These are phyloP conservation scores for Lathyrus aphaca DNA, from an alignment of 306 rosid species.

Conservation along the genomic window DNA sequence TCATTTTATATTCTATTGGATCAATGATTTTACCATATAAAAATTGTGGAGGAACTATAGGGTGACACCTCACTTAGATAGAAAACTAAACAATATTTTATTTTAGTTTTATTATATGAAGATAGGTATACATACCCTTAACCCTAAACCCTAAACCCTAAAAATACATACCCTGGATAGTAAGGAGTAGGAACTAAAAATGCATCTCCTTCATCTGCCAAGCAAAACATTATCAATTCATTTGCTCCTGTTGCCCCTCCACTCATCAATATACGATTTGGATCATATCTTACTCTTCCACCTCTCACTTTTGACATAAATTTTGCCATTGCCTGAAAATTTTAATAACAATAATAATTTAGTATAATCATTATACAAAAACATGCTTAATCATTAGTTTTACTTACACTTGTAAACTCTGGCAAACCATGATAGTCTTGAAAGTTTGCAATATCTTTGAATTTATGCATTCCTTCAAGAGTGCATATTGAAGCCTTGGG, in stretches of 20 bases:
- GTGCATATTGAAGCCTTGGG: slow-evolving; percentile 86
- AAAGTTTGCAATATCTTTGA: slow-evolving; percentile 67
- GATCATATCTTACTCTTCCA: slow-evolving; percentile 72
- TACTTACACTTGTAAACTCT: slow-evolving; percentile 65
- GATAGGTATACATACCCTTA: too few species aligned
- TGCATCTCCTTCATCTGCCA: slow-evolving; percentile 89
- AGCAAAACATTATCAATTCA: slow-evolving; percentile 78
- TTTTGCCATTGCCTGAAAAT: slow-evolving; percentile 70
- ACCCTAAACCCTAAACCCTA: too few species aligned
- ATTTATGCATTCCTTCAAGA: slow-evolving; percentile 62
- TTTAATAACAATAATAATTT: not conserved
- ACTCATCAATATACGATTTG: slow-evolving; percentile 73
- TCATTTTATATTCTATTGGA: slow-evolving; percentile 1
- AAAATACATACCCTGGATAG: slow-evolving; percentile 91
- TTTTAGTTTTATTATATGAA: too few species aligned
- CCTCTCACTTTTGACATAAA: slow-evolving; percentile 89
- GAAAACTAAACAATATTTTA: not conserved
- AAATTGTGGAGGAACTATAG: not conserved
- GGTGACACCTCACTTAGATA: not conserved
- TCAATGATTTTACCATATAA: not conserved
- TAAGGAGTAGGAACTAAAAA: slow-evolving; percentile 88
- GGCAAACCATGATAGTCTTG: slow-evolving; percentile 90
- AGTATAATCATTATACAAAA: not conserved
- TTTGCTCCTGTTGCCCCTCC: slow-evolving; percentile 98
- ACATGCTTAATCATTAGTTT: not conserved